A percentile compares a stretch with the other conserved stretches of the same genome.
Evolutionary conservation across 495 filamentous ascomycete species (phyloP).

Genomic region (Hyaloscypha variabilis): DNA sequence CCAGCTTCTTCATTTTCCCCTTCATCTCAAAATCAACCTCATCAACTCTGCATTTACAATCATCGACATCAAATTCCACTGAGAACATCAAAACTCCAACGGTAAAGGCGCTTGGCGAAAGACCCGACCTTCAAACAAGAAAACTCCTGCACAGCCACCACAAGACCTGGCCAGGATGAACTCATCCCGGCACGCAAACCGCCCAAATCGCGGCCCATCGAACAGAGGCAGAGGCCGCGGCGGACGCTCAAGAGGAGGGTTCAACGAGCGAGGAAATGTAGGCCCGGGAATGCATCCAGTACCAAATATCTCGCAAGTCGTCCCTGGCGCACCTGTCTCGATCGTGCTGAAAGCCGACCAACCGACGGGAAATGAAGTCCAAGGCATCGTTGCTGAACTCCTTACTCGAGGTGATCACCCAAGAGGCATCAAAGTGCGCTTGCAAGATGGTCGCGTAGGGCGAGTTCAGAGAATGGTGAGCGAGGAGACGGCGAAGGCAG

Average conservation of each 20-base stretch:
- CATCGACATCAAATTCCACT: not conserved
- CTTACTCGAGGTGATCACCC: conserved; percentile 72
- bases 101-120: not conserved
- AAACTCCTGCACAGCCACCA: not conserved
- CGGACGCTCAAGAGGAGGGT: conserved; percentile 4
- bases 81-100: not conserved
- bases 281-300: conserved; percentile 31
- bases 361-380: conserved; percentile 66
- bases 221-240: conserved; percentile 11
- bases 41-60: not conserved
- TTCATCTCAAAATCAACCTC: not conserved
- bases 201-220: not conserved
- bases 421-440: conserved; percentile 75
- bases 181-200: not conserved
- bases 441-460: conserved; percentile 67
- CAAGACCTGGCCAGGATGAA: not conserved
- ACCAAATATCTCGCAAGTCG: conserved; percentile 52
- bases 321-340: conserved; percentile 61
- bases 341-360: conserved; percentile 75
- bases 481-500: conserved; percentile 25
- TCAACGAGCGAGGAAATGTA: conserved; percentile 1
- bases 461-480: conserved; percentile 61
- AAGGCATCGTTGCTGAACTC: conserved; percentile 60
- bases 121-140: too few species aligned
- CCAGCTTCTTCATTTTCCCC: not conserved